Conservation (phyloP, 164 flowering plant species). For the Houttuynia cordata region DNA sequence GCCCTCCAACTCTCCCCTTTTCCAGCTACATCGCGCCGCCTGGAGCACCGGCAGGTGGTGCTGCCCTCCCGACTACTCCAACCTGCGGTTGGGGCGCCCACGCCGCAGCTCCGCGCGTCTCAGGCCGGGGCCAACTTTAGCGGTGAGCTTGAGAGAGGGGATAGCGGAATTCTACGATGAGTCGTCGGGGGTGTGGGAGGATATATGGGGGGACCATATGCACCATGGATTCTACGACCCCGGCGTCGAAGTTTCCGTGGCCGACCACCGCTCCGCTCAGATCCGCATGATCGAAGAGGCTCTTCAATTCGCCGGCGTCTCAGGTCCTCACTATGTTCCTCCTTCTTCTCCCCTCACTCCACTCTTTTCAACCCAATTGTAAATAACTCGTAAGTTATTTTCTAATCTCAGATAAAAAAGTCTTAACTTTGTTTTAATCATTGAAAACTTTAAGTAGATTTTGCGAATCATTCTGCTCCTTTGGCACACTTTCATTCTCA, state of each 20-base stretch:
- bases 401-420: no score
- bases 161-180: constrained; percentile 83
- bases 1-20: not conserved
- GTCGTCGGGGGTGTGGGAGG: constrained; percentile 74
- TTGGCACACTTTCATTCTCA: no score
- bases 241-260: constrained; percentile 18
- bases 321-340: no score
- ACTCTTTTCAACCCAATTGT: no score
- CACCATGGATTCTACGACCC: constrained; percentile 87
- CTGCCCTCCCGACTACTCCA: not conserved
- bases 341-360: not conserved
- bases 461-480: no score
- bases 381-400: no score
- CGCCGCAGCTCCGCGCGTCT: no score
- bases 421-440: no score
- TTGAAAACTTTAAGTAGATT: no score
- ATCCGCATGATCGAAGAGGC: constrained; percentile 87
- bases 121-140: not conserved
- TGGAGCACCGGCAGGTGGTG: not conserved
- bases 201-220: constrained; percentile 95
- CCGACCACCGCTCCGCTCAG: constrained; percentile 82
- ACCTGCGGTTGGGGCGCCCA: not conserved
- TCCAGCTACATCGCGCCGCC: not conserved
- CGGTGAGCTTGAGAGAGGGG: constrained; percentile 32
- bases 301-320: constrained; percentile 55